These are phyloP conservation scores for Pelargonium australe DNA, from an alignment of 441 rosid species.

Conservation along the genomic window DNA sequence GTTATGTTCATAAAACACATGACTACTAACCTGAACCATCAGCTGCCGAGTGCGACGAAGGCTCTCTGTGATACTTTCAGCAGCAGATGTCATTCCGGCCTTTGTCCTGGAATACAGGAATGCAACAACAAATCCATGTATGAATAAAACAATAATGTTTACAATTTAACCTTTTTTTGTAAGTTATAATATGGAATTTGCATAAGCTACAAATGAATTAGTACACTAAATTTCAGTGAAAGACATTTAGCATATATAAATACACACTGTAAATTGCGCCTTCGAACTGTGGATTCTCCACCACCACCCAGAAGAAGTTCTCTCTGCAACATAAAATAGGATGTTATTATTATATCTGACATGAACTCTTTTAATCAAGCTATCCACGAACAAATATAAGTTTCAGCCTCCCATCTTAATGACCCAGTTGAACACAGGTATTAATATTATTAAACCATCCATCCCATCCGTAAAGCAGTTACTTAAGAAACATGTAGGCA, in stretches of 20 bases:
- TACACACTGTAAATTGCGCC: slow-evolving; percentile 84
- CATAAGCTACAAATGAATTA: neutral
- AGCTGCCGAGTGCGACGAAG: slow-evolving; percentile 84
- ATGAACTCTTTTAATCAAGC: neutral
- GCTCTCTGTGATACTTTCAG: slow-evolving; percentile 94
- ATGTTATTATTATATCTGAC: neutral
- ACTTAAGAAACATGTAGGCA: neutral
- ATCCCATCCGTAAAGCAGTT: neutral
- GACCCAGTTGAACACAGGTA: neutral
- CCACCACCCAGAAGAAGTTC: slow-evolving; percentile 93
- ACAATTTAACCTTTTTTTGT: neutral
- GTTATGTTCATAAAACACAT: neutral
- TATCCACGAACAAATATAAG: neutral
- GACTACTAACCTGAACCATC: slow-evolving; percentile 73
- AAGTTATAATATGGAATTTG: neutral
- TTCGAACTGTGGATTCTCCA: slow-evolving; percentile 78
- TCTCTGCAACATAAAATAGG: slow-evolving; percentile 44
- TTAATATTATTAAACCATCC: neutral
- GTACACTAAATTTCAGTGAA: neutral
- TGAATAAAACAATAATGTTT: neutral
- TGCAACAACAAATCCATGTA: neutral
- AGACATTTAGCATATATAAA: slow-evolving; percentile 1
- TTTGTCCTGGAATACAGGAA: slow-evolving; percentile 50
- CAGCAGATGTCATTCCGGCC: slow-evolving; percentile 90
- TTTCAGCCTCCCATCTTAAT: neutral